phyloP scores from a whole-genome alignment of 768 basidiomycete genomes.

The Boletus huronensis region DNA sequence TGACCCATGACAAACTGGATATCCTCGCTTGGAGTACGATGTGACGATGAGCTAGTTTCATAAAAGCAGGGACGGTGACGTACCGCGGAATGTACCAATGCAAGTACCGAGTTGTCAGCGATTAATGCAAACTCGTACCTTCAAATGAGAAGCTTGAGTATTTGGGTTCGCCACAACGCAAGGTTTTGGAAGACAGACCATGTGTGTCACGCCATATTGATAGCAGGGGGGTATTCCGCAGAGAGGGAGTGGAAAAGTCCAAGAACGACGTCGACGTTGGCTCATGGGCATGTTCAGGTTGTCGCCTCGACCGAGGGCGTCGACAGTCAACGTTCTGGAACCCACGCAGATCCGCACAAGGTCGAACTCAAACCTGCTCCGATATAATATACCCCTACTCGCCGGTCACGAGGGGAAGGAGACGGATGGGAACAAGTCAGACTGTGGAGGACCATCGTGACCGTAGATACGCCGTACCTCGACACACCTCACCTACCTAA shows the following conservation, averaged over 20 bases:
- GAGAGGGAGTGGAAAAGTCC: not conserved
- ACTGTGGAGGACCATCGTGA: too few relatives aligned
- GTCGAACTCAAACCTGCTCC: too few relatives aligned
- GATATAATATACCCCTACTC: too few relatives aligned
- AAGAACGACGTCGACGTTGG: not conserved
- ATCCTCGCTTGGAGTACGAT: not conserved
- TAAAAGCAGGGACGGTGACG: not conserved
- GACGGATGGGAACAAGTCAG: too few relatives aligned
- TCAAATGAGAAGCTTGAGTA: not conserved
- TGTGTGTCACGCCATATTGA: not conserved
- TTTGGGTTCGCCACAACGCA: not conserved
- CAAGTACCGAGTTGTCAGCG: not conserved
- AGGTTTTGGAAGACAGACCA: too few relatives aligned
- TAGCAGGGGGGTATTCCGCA: not conserved
- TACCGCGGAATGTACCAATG: not conserved
- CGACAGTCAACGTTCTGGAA: too few relatives aligned
- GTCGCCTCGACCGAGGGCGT: not conserved
- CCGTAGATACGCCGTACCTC: too few relatives aligned
- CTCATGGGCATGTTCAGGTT: not conserved
- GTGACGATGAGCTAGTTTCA: not conserved
- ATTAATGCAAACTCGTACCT: not conserved
- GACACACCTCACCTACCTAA: too few relatives aligned
- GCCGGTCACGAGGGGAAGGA: too few relatives aligned
- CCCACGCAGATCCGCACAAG: too few relatives aligned
- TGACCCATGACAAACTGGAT: not conserved